Base-by-base conservation (phyloP, 2,329 filamentous ascomycete genomes). In the Aspergillus flavus region DNA sequence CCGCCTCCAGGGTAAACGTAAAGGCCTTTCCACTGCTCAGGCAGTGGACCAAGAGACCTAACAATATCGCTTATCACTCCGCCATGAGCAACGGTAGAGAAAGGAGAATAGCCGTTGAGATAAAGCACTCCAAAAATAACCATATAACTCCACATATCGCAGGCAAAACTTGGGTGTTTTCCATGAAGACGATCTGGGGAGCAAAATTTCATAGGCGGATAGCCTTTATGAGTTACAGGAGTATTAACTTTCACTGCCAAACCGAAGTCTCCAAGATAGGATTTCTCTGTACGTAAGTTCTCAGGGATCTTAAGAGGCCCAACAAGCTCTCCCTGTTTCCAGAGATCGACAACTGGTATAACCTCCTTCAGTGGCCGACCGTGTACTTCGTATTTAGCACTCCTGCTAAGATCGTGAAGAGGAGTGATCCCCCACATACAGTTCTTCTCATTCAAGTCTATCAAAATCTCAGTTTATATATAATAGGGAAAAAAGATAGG, bases 201-300 rank as follows among this genome's bases (percentile, higher is more conserved):
- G 30, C 30, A 32, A 32, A 10, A 32, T 32, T 32, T 10, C 30
- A 32, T 32, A n/a, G 55, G 48, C 14, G 62, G 59, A 34, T 36
- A 43, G 21, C 58, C 62, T 21, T 14, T 28, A 57, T 58, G 30
- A 41, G 41, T n/a, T 23, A 23, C 28, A 14, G 58, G 26, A 26
- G 70, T 63, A 58, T 56, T 62, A 39, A 74, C 11, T 64, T 71
- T 70, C 65, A 68, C 71, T 2, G 70, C 62, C 58, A 71, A 58
- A 50, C 70, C 69, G 61, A 73, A 75, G 63, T 75, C 73, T 56
- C 69, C 63, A 48, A 75, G 71, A 66, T 74, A 73, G 56, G 74
- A 70, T 60, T 70, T 62, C 1, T 71, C 71, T 53, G 64, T 71
- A 57, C 66, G 64, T 39, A 74, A 54, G 52, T 58, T 45, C 21